Evolutionary conservation across 129 eudicot genomes (phyloP).

Genomic region (Centaurea solstitialis): DNA sequence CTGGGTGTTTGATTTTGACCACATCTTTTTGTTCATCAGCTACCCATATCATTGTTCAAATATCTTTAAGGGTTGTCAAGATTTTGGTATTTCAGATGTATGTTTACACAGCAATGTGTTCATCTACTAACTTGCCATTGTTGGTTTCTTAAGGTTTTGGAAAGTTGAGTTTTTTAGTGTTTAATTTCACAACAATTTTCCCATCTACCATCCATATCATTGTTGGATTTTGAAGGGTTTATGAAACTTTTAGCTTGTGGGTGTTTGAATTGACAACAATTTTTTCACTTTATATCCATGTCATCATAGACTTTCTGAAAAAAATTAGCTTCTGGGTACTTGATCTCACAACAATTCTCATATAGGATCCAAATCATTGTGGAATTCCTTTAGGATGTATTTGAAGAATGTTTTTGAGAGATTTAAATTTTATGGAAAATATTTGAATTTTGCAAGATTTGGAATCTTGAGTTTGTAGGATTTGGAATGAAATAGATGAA

Average conservation of each 20-base stretch:
- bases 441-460: no score
- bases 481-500: neutral
- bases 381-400: neutral
- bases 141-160: neutral
- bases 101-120: neutral
- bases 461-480: neutral
- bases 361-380: neutral
- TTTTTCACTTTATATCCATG: neutral
- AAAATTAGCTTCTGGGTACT: neutral
- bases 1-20: neutral
- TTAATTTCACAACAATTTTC: neutral
- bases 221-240: neutral
- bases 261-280: neutral
- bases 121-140: neutral
- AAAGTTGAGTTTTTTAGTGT: neutral
- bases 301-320: neutral
- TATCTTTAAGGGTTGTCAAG: neutral
- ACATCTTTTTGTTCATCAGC: neutral
- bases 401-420: neutral
- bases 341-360: neutral
- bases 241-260: neutral
- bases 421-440: no score
- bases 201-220: neutral
- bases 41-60: neutral
- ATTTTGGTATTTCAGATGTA: neutral